A percentile compares a stretch with the other conserved stretches of the same genome.
phyloP scores from a whole-genome alignment of 192 early-diverging fungal genomes.

The Coemansia erecta region DNA sequence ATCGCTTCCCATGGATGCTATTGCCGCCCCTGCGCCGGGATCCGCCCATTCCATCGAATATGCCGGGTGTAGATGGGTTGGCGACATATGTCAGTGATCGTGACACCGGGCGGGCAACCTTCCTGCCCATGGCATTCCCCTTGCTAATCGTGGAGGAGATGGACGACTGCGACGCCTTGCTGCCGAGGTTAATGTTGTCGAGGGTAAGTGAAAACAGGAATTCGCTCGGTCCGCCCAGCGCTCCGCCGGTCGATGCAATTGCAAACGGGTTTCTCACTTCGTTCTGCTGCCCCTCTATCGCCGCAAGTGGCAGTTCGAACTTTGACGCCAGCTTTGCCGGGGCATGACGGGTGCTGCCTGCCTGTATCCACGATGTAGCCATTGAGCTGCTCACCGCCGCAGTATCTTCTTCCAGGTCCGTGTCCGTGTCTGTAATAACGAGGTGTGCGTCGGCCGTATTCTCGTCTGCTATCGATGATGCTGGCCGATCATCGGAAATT shows the following conservation, averaged over 20 bases:
- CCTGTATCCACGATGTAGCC: background rate
- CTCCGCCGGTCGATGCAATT: background rate
- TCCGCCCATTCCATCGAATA: conserved; percentile 28
- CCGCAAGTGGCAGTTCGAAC: conserved; percentile 27
- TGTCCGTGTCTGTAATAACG: conserved; percentile 11
- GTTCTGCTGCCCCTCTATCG: conserved; percentile 5
- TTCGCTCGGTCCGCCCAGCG: background rate
- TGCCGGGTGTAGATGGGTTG: background rate
- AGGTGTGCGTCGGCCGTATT: background rate
- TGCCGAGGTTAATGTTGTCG: conserved; percentile 1
- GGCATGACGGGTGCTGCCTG: background rate
- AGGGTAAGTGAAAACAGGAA: conserved; percentile 7
- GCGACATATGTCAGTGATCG: background rate
- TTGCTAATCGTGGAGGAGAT: background rate
- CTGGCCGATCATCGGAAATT: background rate
- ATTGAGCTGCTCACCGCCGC: conserved; percentile 15
- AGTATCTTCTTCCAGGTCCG: conserved; percentile 22
- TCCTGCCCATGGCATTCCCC: no score
- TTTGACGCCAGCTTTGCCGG: conserved; percentile 11
- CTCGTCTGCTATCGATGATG: background rate
- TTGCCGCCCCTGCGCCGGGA: conserved; percentile 6
- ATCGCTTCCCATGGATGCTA: conserved; percentile 5
- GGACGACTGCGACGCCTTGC: background rate
- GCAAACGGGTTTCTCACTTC: conserved; percentile 19
- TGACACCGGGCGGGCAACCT: background rate